phyloP scores from a whole-genome alignment of 75 land plant genomes.

The Cunninghamia lanceolata region DNA sequence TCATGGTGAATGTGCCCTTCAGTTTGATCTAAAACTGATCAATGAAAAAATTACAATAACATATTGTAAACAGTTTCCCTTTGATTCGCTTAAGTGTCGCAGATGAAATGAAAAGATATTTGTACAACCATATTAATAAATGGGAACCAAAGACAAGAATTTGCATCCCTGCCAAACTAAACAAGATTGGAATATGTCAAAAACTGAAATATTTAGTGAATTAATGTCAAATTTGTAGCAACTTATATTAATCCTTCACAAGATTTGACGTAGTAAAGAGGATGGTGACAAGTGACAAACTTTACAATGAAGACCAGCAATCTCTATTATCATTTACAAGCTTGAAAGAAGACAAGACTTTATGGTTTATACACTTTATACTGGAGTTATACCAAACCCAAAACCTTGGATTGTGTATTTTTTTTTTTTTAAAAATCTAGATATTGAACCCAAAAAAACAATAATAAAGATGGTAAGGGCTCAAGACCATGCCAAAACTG shows the following conservation, averaged over 20 bases:
- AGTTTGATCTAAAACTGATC: too few species aligned
- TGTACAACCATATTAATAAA: neutral
- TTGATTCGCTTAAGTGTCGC: neutral
- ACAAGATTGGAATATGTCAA: neutral
- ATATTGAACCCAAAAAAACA: neutral
- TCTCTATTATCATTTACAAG: neutral
- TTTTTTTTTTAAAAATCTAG: too few species aligned
- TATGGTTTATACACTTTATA: neutral
- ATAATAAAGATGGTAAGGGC: neutral
- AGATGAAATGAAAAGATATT: neutral
- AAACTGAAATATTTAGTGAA: neutral
- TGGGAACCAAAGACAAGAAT: neutral
- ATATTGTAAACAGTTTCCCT: neutral
- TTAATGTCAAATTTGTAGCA: neutral
- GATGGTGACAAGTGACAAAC: neutral
- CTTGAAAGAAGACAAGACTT: neutral
- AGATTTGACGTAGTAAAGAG: neutral
- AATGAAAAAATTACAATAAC: neutral
- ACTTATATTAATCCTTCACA: neutral
- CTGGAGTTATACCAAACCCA: neutral
- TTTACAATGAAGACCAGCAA: neutral
- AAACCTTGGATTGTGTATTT: neutral
- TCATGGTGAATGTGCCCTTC: neutral
- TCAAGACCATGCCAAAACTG: neutral
- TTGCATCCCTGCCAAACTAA: neutral